A percentile compares a stretch with the other conserved stretches of the same genome.
phyloP scores from a whole-genome alignment of 2,329 filamentous ascomycete species.

The Ophiostoma montium region DNA sequence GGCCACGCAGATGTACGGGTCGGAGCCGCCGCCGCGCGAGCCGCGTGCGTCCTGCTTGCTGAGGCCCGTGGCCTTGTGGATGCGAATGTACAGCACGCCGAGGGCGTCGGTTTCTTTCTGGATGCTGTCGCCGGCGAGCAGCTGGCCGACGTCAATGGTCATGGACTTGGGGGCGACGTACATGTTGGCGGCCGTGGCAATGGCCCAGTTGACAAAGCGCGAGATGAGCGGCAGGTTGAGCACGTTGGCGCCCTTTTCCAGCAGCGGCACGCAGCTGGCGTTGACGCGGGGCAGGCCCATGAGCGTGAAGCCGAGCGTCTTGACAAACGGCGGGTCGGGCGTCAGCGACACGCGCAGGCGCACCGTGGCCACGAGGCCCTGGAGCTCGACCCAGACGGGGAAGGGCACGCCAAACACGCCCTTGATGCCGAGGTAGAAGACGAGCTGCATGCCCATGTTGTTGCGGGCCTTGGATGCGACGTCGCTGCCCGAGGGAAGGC shows the following conservation, averaged over 20 bases:
- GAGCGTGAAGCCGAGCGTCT: slow-evolving; percentile 80
- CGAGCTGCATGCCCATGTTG: slow-evolving; percentile 94
- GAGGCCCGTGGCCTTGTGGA: slow-evolving; percentile 73
- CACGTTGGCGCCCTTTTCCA: slow-evolving; percentile 82
- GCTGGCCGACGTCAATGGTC: slow-evolving; percentile 79
- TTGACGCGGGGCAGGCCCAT: slow-evolving; percentile 87
- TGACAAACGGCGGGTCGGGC: slow-evolving; percentile 82
- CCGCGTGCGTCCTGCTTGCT: slow-evolving; percentile 84
- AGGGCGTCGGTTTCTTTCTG: slow-evolving; percentile 78
- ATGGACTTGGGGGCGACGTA: slow-evolving; percentile 92
- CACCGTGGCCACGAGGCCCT: slow-evolving; percentile 77
- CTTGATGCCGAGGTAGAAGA: slow-evolving; percentile 85
- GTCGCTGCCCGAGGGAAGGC: slow-evolving; percentile 55
- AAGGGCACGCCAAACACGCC: slow-evolving; percentile 81
- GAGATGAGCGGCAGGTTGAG: slow-evolving; percentile 85
- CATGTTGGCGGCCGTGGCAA: slow-evolving; percentile 71
- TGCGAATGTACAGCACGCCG: slow-evolving; percentile 83
- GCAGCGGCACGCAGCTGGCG: slow-evolving; percentile 81
- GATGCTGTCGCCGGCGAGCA: slow-evolving; percentile 82
- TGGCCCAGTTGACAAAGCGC: slow-evolving; percentile 94
- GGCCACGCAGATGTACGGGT: slow-evolving; percentile 87
- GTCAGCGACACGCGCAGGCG: slow-evolving; percentile 72
- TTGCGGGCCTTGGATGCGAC: slow-evolving; percentile 71
- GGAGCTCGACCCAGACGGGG: slow-evolving; percentile 78
- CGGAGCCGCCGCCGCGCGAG: slow-evolving; percentile 73